A percentile compares a stretch with the other conserved stretches of the same genome.
Evolutionary conservation across 148 eudicot genomes (phyloP).

Genomic region (Salicornia ramosissima): DNA sequence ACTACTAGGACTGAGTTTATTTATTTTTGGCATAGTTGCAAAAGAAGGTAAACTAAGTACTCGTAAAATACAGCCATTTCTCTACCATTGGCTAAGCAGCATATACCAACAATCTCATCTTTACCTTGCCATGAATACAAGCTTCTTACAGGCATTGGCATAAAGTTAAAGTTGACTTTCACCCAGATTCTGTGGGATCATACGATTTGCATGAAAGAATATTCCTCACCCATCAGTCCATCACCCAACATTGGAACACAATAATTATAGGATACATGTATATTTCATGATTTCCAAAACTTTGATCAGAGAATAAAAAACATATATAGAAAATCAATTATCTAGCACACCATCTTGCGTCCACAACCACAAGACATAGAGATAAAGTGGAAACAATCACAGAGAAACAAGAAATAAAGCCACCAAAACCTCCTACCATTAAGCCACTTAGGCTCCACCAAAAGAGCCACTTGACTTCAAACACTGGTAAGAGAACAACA

Average conservation of each 20-base stretch:
- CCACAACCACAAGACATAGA: neutral
- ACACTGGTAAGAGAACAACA: neutral
- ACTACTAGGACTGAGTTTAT: neutral
- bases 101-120: neutral
- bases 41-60: neutral
- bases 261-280: neutral
- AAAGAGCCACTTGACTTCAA: constrained; percentile 3
- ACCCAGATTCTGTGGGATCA: neutral
- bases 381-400: neutral
- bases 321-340: neutral
- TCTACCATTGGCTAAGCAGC: neutral
- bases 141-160: neutral
- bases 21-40: neutral
- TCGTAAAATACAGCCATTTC: neutral
- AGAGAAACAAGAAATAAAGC: neutral
- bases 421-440: constrained; percentile 1
- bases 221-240: neutral
- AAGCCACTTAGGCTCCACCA: constrained; percentile 1
- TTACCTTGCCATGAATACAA: neutral
- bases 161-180: neutral
- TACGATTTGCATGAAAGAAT: neutral
- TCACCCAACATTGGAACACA: neutral
- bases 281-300: neutral
- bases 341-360: neutral
- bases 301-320: neutral